phyloP scores from a whole-genome alignment of 1,284 basidiomycete species.

The Tilletiaria anomala region DNA sequence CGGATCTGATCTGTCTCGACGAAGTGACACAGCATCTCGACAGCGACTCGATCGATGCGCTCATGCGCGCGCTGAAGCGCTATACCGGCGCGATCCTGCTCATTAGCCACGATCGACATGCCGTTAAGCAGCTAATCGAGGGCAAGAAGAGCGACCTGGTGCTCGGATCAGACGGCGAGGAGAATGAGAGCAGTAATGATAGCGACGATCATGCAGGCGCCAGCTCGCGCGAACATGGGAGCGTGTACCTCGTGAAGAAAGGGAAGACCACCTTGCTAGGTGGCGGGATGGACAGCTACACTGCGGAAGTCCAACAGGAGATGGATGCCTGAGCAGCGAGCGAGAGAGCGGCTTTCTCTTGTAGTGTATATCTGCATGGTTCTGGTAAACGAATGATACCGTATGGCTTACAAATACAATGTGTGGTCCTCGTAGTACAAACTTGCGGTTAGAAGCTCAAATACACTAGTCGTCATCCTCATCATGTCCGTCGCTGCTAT shows the following conservation, averaged over 20 bases:
- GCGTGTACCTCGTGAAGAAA: conserved; percentile 43
- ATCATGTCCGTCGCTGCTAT: no score
- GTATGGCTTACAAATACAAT: no score
- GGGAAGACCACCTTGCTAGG: conserved; percentile 42
- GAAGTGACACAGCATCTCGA: conserved; percentile 51
- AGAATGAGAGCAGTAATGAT: conserved; percentile 12
- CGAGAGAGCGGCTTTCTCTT: no score
- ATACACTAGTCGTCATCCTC: no score
- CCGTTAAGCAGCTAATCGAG: conserved; percentile 18
- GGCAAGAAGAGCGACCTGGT: conserved; percentile 9
- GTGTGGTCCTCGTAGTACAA: no score
- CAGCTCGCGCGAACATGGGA: conserved; percentile 32
- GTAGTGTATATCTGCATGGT: no score
- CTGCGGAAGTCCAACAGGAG: conserved; percentile 5
- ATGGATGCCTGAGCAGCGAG: no score
- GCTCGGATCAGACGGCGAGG: conserved; percentile 22
- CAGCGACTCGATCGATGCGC: conserved; percentile 50
- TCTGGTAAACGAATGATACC: no score
- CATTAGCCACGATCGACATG: conserved; percentile 54
- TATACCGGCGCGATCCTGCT: conserved; percentile 53
- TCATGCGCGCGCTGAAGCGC: conserved; percentile 48
- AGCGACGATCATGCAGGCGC: not conserved
- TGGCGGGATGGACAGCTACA: conserved; percentile 43
- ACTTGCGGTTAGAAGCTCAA: no score
- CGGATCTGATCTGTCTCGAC: conserved; percentile 20